Evolutionary conservation across 805 yeast genomes (phyloP).

Genomic region (Spathaspora boniae): DNA sequence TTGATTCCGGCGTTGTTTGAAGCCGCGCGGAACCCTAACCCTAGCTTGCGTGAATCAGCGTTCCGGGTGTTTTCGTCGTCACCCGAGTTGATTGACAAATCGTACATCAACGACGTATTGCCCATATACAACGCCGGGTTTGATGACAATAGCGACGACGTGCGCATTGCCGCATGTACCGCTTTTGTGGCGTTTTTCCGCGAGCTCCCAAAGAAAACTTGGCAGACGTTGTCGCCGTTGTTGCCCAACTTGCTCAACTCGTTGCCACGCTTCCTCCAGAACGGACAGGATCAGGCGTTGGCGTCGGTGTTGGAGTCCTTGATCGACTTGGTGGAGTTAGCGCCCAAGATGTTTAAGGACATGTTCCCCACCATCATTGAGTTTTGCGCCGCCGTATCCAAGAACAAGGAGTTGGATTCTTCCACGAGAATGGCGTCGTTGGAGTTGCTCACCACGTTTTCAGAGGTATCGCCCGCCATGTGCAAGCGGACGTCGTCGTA

Average conservation of each 20-base stretch:
- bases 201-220: constrained; percentile 69
- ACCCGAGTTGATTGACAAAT: constrained; percentile 70
- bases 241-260: constrained; percentile 84
- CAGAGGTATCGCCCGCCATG: constrained; percentile 94
- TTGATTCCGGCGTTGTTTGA: constrained; percentile 69
- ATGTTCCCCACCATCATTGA: constrained; percentile 87
- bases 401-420: constrained; percentile 75
- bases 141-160: constrained; percentile 74
- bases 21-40: constrained; percentile 53
- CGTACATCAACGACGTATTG: constrained; percentile 51
- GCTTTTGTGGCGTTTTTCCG: constrained; percentile 91
- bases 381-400: constrained; percentile 80
- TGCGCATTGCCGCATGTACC: constrained; percentile 84
- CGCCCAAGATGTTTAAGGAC: constrained; percentile 90
- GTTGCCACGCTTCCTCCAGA: constrained; percentile 76
- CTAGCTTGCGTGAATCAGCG: constrained; percentile 81
- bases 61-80: constrained; percentile 84
- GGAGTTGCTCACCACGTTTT: constrained; percentile 84
- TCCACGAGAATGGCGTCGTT: constrained; percentile 80
- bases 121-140: constrained; percentile 80
- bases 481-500: constrained; percentile 77
- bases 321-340: constrained; percentile 86
- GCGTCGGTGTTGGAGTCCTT: constrained; percentile 85
- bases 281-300: constrained; percentile 76
- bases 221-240: constrained; percentile 74